phyloP scores from a whole-genome alignment of 2,329 filamentous ascomycete species.

The Pseudogymnoascus sp. region DNA sequence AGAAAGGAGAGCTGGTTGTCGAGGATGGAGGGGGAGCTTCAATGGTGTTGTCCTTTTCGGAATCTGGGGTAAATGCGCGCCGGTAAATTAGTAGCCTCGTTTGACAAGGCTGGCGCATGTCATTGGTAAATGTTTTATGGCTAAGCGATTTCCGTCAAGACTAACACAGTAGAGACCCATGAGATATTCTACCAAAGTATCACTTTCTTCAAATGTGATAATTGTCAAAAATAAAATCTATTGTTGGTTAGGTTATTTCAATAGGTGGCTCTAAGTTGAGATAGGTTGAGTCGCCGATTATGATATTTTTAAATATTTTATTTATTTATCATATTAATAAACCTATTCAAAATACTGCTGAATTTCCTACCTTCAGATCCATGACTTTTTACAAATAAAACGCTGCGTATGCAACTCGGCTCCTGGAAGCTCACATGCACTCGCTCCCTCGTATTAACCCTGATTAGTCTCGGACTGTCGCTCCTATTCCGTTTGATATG shows the following conservation, averaged over 20 bases:
- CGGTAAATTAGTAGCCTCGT: constrained; percentile 1
- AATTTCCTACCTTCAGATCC: no score
- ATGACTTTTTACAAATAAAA: background rate
- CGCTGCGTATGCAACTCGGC: background rate
- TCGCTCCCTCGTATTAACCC: background rate
- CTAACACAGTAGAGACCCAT: background rate
- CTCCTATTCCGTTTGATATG: background rate
- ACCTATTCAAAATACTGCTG: no score
- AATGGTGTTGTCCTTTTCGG: constrained; percentile 2
- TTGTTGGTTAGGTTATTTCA: background rate
- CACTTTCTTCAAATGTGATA: background rate
- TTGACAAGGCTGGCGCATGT: background rate
- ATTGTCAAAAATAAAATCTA: background rate
- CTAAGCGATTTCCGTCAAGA: background rate
- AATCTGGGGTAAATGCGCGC: constrained; percentile 3
- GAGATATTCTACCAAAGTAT: background rate
- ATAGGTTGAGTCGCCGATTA: background rate
- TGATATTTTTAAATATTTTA: background rate
- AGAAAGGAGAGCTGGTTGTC: background rate
- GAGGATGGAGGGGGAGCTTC: background rate
- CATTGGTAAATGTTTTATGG: background rate
- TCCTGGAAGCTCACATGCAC: background rate
- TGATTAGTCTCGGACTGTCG: background rate
- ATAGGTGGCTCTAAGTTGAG: no score
- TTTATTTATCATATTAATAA: background rate